Evolutionary conservation across 345 rosid species (phyloP), one percentile per base, ranked within the genome.

Genomic region (Luvunga scandens): DNA sequence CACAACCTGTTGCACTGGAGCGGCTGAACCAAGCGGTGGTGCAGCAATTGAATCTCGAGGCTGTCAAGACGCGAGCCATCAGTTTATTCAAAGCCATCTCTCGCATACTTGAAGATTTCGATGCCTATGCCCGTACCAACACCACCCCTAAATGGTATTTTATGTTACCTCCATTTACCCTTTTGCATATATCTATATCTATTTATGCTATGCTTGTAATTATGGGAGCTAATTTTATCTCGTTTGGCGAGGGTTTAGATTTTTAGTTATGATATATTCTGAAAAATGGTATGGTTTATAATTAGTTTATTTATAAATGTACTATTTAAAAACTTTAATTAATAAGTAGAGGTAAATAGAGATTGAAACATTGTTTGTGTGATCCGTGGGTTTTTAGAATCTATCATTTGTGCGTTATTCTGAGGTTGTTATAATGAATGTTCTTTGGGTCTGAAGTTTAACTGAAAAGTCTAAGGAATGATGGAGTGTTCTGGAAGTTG

Each of bases 91-190:
- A 94, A 62, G 91, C 97, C 79, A 87, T 97, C 80, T 76, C 93
- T 83, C 97, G 98, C 82, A 91, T 96, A 72, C 94, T 96, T 59
- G 98, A 94, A 87, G 97, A 92, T 72, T 91, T 92, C 62, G 94
- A 93, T 24, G 88, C 85, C 69, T 90, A 91, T 75, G 83, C 83
- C 66, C 93, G 92, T 78, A 88, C 97, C 85, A 91, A 92, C 79
- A 87, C 97, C 59, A 87, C 84, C 80, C 99, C 95, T 30, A 91
- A 94, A 90, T 94, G 98, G 98, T 96, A 24, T 3, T 34, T 21
- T 9, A 48, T 70, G 59, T 14, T 78, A 56, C 19, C 33, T 27
- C 64, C 24, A 48, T 66, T 66, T 33, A 33, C 6, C 4, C 14
- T 1, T 30, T 16, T 42, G 0, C 14, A 10, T 10, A 9, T 45